phyloP scores from a whole-genome alignment of 2,329 filamentous ascomycete species.

The Cordyceps tenuipes region DNA sequence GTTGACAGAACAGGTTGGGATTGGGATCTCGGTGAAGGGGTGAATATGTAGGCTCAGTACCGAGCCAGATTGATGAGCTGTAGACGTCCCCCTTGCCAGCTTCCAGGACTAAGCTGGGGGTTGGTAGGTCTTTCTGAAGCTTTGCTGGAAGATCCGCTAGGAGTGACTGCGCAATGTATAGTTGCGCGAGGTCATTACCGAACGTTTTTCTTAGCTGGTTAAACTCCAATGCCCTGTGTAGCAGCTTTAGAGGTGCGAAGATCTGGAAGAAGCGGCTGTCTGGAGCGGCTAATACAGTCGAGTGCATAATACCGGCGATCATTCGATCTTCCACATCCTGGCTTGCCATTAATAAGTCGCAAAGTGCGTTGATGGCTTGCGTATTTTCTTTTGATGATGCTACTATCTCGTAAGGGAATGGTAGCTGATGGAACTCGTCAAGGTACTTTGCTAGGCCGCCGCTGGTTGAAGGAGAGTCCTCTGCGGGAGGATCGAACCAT shows the following conservation, averaged over 20 bases:
- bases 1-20: constrained; percentile 82
- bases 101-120: constrained; percentile 52
- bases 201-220: constrained; percentile 25
- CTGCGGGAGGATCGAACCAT: constrained; percentile 34
- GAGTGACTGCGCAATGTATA: constrained; percentile 82
- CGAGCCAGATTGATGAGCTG: constrained; percentile 79
- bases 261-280: constrained; percentile 44
- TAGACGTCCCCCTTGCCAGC: constrained; percentile 80
- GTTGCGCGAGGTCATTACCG: constrained; percentile 25
- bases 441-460: constrained; percentile 38
- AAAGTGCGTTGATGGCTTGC: constrained; percentile 19
- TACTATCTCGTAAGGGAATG: constrained; percentile 34
- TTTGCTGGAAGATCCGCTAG: constrained; percentile 57
- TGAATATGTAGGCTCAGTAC: constrained; percentile 77
- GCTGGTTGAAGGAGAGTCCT: constrained; percentile 37
- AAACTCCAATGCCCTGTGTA: constrained; percentile 49
- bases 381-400: constrained; percentile 15
- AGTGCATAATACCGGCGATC: constrained; percentile 24
- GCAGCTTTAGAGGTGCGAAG: constrained; percentile 53
- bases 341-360: constrained; percentile 20
- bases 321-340: constrained; percentile 22
- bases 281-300: constrained; percentile 17
- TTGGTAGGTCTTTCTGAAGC: constrained; percentile 58
- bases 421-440: constrained; percentile 21
- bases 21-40: constrained; percentile 91